Percentiles rank a stretch among this genome's conserved stretches.
Evolutionary conservation across 2,329 filamentous ascomycete genomes (phyloP).

Genomic region (Furcasterigmium sp.): DNA sequence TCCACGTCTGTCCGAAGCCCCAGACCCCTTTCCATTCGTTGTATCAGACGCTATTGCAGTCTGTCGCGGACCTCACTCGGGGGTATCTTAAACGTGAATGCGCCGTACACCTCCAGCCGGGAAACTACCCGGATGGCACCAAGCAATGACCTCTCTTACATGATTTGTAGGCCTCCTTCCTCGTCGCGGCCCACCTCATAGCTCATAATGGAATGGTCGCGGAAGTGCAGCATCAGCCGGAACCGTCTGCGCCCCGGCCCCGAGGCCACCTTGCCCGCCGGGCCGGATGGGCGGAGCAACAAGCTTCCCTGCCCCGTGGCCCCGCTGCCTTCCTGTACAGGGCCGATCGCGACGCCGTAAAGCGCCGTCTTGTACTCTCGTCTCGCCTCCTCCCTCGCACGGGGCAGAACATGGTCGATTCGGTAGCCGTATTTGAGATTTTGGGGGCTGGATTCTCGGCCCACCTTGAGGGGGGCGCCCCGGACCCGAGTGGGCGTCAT

Average conservation of each 20-base stretch:
- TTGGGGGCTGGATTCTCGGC: conserved; percentile 1
- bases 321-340: conserved; percentile 43
- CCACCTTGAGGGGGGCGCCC: conserved; percentile 5
- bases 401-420: conserved; percentile 47
- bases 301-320: conserved; percentile 8
- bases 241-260: conserved; percentile 42
- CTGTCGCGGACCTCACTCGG: too few relatives aligned
- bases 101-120: too few relatives aligned
- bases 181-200: conserved; percentile 57
- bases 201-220: conserved; percentile 62
- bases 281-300: conserved; percentile 10
- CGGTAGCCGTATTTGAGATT: conserved; percentile 39
- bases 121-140: too few relatives aligned
- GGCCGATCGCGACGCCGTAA: conserved; percentile 63
- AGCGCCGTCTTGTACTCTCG: conserved; percentile 39
- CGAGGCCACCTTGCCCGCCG: conserved; percentile 8
- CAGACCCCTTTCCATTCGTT: too few relatives aligned
- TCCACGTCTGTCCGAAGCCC: too few relatives aligned
- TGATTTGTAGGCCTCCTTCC: conserved; percentile 14
- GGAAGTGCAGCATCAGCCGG: conserved; percentile 66
- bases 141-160: too few relatives aligned
- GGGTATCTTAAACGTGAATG: too few relatives aligned
- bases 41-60: too few relatives aligned
- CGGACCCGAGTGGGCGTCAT: conserved; percentile 45
- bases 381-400: conserved; percentile 36